Conservation (phyloP, 345 rosid genomes). For the Pistacia atlantica region DNA sequence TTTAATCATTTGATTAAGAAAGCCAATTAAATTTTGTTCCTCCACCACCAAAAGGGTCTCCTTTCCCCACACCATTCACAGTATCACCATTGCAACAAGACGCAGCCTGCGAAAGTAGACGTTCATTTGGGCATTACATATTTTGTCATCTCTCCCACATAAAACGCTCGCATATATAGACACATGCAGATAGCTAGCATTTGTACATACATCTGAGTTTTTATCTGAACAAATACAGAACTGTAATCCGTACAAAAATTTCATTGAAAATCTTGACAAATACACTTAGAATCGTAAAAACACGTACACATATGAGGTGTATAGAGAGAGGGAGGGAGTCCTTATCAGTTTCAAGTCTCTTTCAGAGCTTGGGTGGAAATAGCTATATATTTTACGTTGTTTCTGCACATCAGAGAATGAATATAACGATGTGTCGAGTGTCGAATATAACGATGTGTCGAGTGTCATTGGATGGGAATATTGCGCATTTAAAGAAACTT, state of each 20-base stretch:
- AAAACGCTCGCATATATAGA: background rate
- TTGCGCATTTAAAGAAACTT: conserved; percentile 36
- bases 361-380: conserved; percentile 12
- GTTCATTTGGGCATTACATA: no score
- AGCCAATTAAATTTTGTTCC: background rate
- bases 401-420: conserved; percentile 16
- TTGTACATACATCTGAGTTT: no score
- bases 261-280: no score
- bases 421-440: conserved; percentile 15
- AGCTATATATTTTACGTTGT: no score
- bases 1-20: conserved; percentile 14
- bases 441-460: conserved; percentile 18
- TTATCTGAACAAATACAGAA: no score
- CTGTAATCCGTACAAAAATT: no score
- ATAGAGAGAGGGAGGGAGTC: background rate
- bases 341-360: conserved; percentile 28
- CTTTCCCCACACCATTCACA: background rate
- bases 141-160: no score
- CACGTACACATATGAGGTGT: background rate
- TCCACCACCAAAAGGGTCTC: background rate
- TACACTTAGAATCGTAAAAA: no score
- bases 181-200: background rate
- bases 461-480: conserved; percentile 35
- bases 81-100: background rate
- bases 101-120: no score